Conservation (phyloP, 2,329 filamentous ascomycete genomes). For the Penicillium sp. region DNA sequence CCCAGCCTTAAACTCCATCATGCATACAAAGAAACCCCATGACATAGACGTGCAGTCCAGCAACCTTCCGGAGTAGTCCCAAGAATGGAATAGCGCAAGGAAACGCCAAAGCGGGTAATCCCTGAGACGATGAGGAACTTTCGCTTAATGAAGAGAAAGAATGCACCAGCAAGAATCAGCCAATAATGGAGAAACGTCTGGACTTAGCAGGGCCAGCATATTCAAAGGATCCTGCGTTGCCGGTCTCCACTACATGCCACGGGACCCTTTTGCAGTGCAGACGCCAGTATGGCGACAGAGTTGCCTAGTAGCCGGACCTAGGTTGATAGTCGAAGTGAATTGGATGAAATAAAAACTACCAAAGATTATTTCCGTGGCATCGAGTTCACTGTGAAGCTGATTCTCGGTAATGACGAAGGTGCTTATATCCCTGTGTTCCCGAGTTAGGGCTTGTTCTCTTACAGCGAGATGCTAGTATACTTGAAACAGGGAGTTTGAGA, state of each 20-base stretch:
- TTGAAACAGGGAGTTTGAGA: not conserved
- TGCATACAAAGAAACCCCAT: not conserved
- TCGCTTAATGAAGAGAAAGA: slow-evolving; percentile 16
- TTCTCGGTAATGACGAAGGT: not conserved
- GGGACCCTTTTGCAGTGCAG: not conserved
- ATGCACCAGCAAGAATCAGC: slow-evolving; percentile 11
- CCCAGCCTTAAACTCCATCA: not conserved
- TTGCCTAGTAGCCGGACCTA: not conserved
- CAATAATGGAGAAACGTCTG: slow-evolving; percentile 2
- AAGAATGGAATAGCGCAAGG: slow-evolving; percentile 12
- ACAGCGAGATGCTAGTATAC: not conserved
- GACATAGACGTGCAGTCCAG: too few relatives aligned
- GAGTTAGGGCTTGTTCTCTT: not conserved
- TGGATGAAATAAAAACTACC: not conserved
- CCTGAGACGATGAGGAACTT: slow-evolving; percentile 10
- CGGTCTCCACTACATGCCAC: slow-evolving; percentile 7
- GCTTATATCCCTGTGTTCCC: slow-evolving; percentile 2
- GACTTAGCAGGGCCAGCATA: slow-evolving; percentile 1
- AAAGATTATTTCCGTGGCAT: not conserved
- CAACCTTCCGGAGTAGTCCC: not conserved
- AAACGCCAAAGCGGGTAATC: slow-evolving; percentile 4
- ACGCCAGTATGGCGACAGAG: not conserved
- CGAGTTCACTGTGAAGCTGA: not conserved
- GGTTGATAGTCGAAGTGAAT: not conserved
- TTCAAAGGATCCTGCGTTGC: slow-evolving; percentile 13